Percentiles rank a stretch among this genome's conserved stretches.
phyloP scores from a whole-genome alignment of 345 rosid genomes.

The Turnera subulata region DNA sequence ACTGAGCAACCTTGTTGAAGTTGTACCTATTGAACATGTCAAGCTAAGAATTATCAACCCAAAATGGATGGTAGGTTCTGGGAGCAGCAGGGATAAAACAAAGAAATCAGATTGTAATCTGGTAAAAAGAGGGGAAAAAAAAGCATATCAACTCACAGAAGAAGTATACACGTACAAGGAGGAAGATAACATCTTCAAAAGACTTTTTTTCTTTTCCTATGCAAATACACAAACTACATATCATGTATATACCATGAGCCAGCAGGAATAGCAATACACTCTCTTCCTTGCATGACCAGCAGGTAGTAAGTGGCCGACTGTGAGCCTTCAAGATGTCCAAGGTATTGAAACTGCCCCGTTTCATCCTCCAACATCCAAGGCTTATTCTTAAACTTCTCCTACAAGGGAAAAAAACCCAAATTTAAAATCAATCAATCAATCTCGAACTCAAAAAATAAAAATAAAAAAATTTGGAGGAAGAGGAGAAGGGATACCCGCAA shows the following conservation, averaged over 20 bases:
- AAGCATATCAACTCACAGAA: not conserved
- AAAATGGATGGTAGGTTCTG: no score
- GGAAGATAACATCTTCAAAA: not conserved
- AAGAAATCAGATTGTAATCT: no score
- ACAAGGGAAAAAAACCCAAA: not conserved
- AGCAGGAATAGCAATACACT: conserved; percentile 86
- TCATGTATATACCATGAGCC: conserved; percentile 74
- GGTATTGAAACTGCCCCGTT: conserved; percentile 87
- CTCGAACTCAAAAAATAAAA: not conserved
- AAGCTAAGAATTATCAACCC: conserved; percentile 9
- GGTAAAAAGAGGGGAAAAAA: no score
- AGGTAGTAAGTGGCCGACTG: conserved; percentile 94
- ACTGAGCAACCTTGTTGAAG: conserved; percentile 75
- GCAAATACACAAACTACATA: not conserved
- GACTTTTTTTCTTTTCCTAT: no score
- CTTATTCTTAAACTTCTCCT: conserved; percentile 92
- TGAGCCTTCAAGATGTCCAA: conserved; percentile 94
- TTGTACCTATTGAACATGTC: conserved; percentile 14
- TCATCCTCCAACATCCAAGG: conserved; percentile 98
- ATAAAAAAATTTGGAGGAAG: not conserved
- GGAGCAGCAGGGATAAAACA: no score
- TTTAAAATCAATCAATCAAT: not conserved
- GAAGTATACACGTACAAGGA: no score
- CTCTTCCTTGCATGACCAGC: conserved; percentile 76
- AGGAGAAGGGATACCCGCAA: conserved; percentile 49